Conservation (phyloP, 2,329 filamentous ascomycete genomes). For the Aspergillus piperis region DNA sequence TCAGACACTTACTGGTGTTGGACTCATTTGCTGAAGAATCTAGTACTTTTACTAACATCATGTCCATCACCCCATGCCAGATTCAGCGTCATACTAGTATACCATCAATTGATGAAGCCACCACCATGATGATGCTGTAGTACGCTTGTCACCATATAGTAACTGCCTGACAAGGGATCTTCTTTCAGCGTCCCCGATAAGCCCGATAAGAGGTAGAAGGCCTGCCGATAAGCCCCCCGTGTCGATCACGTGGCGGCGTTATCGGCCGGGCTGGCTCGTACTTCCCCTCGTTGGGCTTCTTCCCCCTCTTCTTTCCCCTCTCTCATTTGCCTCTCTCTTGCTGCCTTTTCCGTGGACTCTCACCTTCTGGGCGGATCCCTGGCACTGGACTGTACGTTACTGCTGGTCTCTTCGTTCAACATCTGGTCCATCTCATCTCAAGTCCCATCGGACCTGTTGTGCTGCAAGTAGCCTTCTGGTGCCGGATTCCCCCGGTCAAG, state of each 20-base stretch:
- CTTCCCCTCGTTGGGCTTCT: slow-evolving; percentile 21
- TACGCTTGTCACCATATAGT: neutral
- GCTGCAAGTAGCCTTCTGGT: slow-evolving; percentile 11
- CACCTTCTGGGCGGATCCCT: slow-evolving; percentile 3
- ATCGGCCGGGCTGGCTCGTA: slow-evolving; percentile 5
- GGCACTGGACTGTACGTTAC: slow-evolving; percentile 4
- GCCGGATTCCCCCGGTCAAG: slow-evolving; percentile 1
- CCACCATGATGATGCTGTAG: neutral
- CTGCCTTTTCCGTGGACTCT: slow-evolving; percentile 6
- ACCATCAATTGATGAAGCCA: no score
- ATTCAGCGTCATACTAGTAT: no score
- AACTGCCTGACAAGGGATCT: neutral
- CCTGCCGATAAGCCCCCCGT: neutral
- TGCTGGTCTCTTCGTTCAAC: slow-evolving; percentile 6
- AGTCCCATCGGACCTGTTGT: neutral
- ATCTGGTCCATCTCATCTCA: slow-evolving; percentile 3
- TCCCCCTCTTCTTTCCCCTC: slow-evolving; percentile 22
- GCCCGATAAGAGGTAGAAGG: neutral
- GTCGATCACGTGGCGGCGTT: slow-evolving; percentile 7
- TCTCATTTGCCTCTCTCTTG: slow-evolving; percentile 9
- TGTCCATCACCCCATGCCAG: no score
- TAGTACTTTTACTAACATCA: no score
- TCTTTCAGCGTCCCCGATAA: neutral
- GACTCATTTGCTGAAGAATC: no score
- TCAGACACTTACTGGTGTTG: no score